Base-by-base conservation (phyloP, 495 filamentous ascomycete species). In the Margaritispora aquatica region DNA sequence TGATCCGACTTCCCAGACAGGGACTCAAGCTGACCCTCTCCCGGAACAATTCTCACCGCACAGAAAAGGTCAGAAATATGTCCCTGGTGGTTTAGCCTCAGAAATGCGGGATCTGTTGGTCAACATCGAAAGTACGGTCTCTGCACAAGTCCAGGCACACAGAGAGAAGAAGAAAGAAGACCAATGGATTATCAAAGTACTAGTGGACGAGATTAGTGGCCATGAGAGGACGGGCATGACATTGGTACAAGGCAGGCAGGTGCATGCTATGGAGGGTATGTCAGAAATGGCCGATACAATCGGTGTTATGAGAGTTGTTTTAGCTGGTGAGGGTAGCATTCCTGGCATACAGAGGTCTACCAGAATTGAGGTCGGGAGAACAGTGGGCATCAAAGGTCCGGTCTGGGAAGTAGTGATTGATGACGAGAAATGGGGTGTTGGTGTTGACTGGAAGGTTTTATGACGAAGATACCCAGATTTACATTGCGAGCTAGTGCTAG, bases 11-110 rank as follows among this genome's bases (percentile, higher is more conserved):
- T 31, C 48, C 23, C 19, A 19, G 7, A 8, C 50, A 41, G 55
- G 55, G 46, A 17, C 41, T 7, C 24, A 58, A 22, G 3, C 24
- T 31, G 63, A 69, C 46, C 67, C 67, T 19, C 26, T 69, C 5
- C 67, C 67, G 2, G 67, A 67, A 9, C 60, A 65, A 29, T 69
- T 69, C 52, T 67, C 64, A n/a, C 67, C 67, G 13, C 67, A 66
- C 50, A 51, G 64, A 29, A 53, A 52, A 57, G 64, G 67, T 2
- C 59, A 62, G 52, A 69, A 69, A 46, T 69, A 64, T 58, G 31
- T 69, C 1, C n/a, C 59, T 31, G 62, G 62, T 21, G 67, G 67
- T 3, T 26, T 69, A 34, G 64, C 67, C 26, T 48, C 67, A 11
- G 59, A 67, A 34, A 47, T 67, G 15, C 52, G 62, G 36, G 57